A percentile compares a stretch with the other conserved stretches of the same genome.
Conservation (phyloP, 1,139 yeast genomes). For the Sugiyamaella japonica region DNA sequence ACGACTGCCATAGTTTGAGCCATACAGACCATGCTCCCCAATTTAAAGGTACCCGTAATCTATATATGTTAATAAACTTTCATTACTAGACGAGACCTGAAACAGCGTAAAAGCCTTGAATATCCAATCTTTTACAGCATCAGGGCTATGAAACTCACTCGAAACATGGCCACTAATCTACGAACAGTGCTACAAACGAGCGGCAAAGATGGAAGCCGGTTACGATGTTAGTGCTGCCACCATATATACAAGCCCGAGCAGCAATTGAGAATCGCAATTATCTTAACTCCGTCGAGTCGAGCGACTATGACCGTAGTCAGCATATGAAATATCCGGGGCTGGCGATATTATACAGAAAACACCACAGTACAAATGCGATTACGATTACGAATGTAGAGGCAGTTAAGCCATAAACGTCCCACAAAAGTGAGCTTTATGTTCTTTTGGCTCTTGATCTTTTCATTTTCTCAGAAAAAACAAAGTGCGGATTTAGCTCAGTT, state of each 20-base stretch:
- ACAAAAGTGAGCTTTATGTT: constrained; percentile 5
- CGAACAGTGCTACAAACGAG: not conserved
- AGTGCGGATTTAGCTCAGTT: constrained; percentile 16
- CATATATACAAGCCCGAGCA: not conserved
- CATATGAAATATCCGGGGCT: not conserved
- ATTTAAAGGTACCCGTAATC: constrained; percentile 3
- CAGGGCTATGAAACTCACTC: not conserved
- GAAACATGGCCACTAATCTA: constrained; percentile 1
- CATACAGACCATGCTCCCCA: constrained; percentile 3
- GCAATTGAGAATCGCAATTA: not conserved
- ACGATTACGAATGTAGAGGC: too few species aligned
- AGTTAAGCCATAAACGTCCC: not conserved
- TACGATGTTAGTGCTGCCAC: not conserved
- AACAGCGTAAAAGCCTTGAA: not conserved
- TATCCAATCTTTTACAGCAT: too few species aligned
- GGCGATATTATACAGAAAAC: not conserved
- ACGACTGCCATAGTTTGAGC: constrained; percentile 3
- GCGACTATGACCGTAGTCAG: not conserved
- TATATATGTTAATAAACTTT: not conserved
- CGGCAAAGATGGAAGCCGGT: not conserved
- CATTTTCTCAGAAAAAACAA: not conserved
- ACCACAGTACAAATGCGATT: not conserved
- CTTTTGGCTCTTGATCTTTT: not conserved
- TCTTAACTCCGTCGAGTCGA: constrained; percentile 2
- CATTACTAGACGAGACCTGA: not conserved